phyloP scores from a whole-genome alignment of 371 early-diverging fungal genomes.

The Mortierella sp. region DNA sequence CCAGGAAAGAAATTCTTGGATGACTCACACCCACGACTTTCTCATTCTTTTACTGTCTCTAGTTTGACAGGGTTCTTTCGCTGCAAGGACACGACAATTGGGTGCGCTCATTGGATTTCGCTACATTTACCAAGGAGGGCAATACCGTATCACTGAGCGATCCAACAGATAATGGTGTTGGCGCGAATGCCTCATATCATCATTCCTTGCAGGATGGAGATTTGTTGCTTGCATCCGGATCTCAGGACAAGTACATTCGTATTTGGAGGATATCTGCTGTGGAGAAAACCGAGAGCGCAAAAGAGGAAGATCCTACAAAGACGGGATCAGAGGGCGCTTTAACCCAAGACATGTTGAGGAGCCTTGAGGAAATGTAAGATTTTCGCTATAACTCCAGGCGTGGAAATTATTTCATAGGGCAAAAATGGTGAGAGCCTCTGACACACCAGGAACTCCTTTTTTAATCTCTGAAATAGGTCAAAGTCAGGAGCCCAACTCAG shows the following conservation, averaged over 20 bases:
- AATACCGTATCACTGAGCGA: conserved; percentile 8
- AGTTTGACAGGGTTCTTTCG: conserved; percentile 75
- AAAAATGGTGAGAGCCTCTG: no score
- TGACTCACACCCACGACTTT: background rate
- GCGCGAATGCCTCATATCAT: conserved; percentile 43
- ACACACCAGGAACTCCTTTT: background rate
- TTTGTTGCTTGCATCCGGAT: conserved; percentile 88
- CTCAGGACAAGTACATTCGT: conserved; percentile 94
- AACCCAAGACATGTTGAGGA: conserved; percentile 65
- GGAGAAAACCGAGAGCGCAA: background rate
- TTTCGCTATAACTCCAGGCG: no score
- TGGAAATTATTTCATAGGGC: background rate
- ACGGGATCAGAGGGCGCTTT: conserved; percentile 33
- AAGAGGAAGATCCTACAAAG: conserved; percentile 8
- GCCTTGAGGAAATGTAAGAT: conserved; percentile 68
- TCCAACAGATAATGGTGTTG: conserved; percentile 20
- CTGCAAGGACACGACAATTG: conserved; percentile 95
- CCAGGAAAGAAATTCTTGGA: background rate
- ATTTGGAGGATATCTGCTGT: conserved; percentile 85
- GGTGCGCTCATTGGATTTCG: conserved; percentile 88
- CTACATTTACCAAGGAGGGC: conserved; percentile 65
- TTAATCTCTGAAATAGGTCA: conserved; percentile 40
- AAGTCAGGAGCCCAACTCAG: conserved; percentile 74
- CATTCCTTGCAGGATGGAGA: conserved; percentile 79
- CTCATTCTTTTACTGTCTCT: background rate